phyloP scores from a whole-genome alignment of 2,329 filamentous ascomycete genomes.

The Lecanosticta acicola region DNA sequence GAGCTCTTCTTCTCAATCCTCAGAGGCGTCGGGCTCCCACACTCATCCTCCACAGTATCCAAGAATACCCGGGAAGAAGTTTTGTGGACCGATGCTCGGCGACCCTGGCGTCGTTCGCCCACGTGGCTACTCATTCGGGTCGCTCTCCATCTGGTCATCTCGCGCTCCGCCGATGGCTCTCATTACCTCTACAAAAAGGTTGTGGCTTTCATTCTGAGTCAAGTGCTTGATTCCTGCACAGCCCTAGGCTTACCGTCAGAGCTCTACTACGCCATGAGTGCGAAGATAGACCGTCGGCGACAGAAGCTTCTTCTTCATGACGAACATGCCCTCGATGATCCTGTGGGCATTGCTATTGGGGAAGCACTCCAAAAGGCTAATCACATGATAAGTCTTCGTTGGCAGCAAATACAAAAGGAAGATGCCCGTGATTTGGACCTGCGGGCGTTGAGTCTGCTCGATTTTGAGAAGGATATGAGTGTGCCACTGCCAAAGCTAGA shows the following conservation, averaged over 20 bases:
- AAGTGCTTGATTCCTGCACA: conserved; percentile 34
- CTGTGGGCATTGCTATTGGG: not conserved
- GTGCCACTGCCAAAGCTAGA: conserved; percentile 17
- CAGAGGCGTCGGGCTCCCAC: conserved; percentile 46
- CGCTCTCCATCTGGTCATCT: conserved; percentile 48
- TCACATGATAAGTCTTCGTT: not conserved
- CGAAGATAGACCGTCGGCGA: conserved; percentile 24
- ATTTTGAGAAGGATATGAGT: conserved; percentile 16
- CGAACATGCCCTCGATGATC: not conserved
- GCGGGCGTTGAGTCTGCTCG: not conserved
- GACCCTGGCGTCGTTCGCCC: conserved; percentile 58
- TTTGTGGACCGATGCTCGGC: conserved; percentile 38
- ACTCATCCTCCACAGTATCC: conserved; percentile 37
- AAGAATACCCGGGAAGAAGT: conserved; percentile 63
- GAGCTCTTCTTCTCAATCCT: conserved; percentile 57
- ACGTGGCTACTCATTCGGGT: conserved; percentile 61
- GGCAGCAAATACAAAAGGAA: conserved; percentile 7
- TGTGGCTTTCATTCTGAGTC: conserved; percentile 48
- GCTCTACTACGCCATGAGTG: conserved; percentile 18
- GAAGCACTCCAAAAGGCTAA: not conserved
- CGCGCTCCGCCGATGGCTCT: conserved; percentile 28
- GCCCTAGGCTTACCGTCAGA: conserved; percentile 4
- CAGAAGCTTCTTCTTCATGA: conserved; percentile 17
- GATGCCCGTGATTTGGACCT: conserved; percentile 1
- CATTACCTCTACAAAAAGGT: conserved; percentile 21